phyloP scores from a whole-genome alignment of 2,329 filamentous ascomycete species.

The Lachnum nothofagi region DNA sequence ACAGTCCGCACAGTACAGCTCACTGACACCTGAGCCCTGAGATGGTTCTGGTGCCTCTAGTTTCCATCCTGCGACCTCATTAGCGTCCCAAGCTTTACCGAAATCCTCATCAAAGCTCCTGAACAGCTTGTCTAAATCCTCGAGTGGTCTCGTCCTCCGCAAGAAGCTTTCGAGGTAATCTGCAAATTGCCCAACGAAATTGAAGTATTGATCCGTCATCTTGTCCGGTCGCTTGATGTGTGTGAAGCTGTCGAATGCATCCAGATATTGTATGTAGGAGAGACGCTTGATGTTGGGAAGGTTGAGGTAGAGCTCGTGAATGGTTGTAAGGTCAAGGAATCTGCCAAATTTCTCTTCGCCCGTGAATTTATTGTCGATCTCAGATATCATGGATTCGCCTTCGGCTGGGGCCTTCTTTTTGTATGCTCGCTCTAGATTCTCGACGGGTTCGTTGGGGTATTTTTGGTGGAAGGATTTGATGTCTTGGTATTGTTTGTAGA shows the following conservation, averaged over 20 bases:
- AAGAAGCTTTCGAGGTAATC: slow-evolving; percentile 86
- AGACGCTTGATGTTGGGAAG: slow-evolving; percentile 79
- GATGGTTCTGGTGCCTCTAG: slow-evolving; percentile 39
- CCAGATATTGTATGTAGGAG: slow-evolving; percentile 88
- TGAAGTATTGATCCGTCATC: slow-evolving; percentile 86
- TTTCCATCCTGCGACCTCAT: slow-evolving; percentile 75
- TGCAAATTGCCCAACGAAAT: slow-evolving; percentile 75
- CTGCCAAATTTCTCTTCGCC: slow-evolving; percentile 91
- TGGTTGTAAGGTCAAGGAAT: slow-evolving; percentile 80
- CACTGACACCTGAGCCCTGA: slow-evolving; percentile 45
- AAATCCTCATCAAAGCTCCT: slow-evolving; percentile 77
- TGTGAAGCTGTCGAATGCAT: slow-evolving; percentile 81
- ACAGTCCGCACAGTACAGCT: slow-evolving; percentile 85
- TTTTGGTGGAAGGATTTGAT: slow-evolving; percentile 84
- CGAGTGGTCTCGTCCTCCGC: slow-evolving; percentile 74
- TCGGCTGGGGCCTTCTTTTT: slow-evolving; percentile 63
- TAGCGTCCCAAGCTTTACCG: slow-evolving; percentile 72
- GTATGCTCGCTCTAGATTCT: slow-evolving; percentile 92
- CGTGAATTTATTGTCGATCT: slow-evolving; percentile 88
- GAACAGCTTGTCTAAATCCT: slow-evolving; percentile 78
- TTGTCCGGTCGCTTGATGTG: slow-evolving; percentile 77
- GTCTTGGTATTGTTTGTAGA: slow-evolving; percentile 76
- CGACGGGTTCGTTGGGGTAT: slow-evolving; percentile 90
- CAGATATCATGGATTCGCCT: slow-evolving; percentile 56
- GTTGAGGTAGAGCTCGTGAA: slow-evolving; percentile 87